A percentile compares a stretch with the other conserved stretches of the same genome.
phyloP scores from a whole-genome alignment of 2,329 filamentous ascomycete genomes.

The Neofusicoccum parvum region DNA sequence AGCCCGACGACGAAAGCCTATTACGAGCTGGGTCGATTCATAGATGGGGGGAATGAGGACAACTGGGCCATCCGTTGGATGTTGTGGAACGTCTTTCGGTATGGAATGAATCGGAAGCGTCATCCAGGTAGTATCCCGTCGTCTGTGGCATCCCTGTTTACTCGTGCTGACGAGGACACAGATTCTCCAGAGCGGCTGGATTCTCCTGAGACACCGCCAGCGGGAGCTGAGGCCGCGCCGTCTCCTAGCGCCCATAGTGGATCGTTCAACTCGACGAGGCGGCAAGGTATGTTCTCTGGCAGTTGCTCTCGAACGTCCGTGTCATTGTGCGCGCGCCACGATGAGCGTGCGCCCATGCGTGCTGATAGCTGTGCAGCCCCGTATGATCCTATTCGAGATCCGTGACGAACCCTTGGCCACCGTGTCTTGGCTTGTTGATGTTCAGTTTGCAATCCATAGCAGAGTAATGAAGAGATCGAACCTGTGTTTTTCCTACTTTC shows the following conservation, averaged over 20 bases:
- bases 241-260: background rate
- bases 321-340: background rate
- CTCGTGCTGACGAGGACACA: background rate
- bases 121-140: background rate
- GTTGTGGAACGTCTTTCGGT: slow-evolving; percentile 55
- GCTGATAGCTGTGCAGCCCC: background rate
- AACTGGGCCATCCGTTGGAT: slow-evolving; percentile 56
- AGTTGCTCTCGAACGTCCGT: background rate
- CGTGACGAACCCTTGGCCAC: background rate
- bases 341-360: background rate
- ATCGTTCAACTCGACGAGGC: background rate
- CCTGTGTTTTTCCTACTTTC: background rate
- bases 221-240: too few species aligned
- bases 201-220: background rate
- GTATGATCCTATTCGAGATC: background rate
- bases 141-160: background rate
- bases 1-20: slow-evolving; percentile 40
- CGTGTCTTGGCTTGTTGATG: background rate
- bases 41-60: slow-evolving; percentile 44
- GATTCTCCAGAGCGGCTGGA: background rate
- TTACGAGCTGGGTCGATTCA: slow-evolving; percentile 47
- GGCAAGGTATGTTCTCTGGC: background rate
- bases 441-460: background rate
- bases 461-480: background rate
- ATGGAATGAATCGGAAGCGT: slow-evolving; percentile 25